These are phyloP conservation scores for Hyphodiscus hymeniophilus DNA, from an alignment of 495 filamentous ascomycete species.

Conservation along the genomic window DNA sequence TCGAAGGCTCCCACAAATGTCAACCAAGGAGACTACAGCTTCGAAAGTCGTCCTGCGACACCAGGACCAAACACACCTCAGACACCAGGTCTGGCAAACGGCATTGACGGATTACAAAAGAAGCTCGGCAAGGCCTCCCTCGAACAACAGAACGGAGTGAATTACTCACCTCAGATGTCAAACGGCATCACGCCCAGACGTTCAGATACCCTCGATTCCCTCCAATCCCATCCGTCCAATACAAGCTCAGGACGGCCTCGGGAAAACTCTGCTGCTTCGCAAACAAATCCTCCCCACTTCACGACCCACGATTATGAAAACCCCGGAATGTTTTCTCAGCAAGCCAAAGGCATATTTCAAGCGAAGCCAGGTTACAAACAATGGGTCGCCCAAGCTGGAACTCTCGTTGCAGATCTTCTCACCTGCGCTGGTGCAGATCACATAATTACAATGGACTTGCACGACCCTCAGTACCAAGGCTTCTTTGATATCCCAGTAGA, in stretches of 20 bases:
- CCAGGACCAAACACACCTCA: slow-evolving; percentile 61
- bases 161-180: slow-evolving; percentile 12
- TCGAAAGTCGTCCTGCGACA: slow-evolving; percentile 85
- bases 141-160: slow-evolving; percentile 34
- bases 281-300: slow-evolving; percentile 23
- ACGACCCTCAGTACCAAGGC: slow-evolving; percentile 97
- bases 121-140: slow-evolving; percentile 54
- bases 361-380: slow-evolving; percentile 91
- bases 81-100: slow-evolving; percentile 44
- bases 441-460: slow-evolving; percentile 94
- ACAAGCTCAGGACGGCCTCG: slow-evolving; percentile 8
- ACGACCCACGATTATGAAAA: slow-evolving; percentile 53
- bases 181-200: slow-evolving; percentile 32
- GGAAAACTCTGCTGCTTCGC: slow-evolving; percentile 18
- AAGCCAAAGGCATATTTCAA: slow-evolving; percentile 52
- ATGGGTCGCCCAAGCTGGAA: slow-evolving; percentile 97
- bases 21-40: slow-evolving; percentile 66
- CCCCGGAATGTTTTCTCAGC: slow-evolving; percentile 36
- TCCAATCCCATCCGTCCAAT: slow-evolving; percentile 32
- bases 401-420: slow-evolving; percentile 85
- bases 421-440: slow-evolving; percentile 96
- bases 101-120: slow-evolving; percentile 53
- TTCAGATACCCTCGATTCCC: slow-evolving; percentile 55
- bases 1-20: slow-evolving; percentile 53
- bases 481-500: slow-evolving; percentile 99